Conservation (phyloP, 2,329 filamentous ascomycete genomes). For the Calonectria pauciramosa region DNA sequence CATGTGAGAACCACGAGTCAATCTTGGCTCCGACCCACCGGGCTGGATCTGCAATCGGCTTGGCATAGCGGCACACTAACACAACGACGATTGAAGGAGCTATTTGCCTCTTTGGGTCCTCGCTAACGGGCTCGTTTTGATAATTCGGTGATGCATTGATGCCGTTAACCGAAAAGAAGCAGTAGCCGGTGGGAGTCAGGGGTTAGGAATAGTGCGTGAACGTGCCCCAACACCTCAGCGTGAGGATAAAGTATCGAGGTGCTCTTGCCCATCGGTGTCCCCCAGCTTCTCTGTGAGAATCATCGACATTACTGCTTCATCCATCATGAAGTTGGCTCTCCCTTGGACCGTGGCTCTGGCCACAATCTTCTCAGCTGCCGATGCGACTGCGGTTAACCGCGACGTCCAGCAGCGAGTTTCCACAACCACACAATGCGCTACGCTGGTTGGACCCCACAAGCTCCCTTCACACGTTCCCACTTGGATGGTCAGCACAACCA, state of each 20-base stretch:
- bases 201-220: neutral
- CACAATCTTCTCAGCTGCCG: neutral
- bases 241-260: neutral
- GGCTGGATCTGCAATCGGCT: neutral
- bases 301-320: neutral
- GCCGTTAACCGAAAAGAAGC: neutral
- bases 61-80: neutral
- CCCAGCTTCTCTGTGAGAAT: neutral
- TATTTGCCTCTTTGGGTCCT: neutral
- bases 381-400: neutral
- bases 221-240: neutral
- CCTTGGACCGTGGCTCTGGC: neutral
- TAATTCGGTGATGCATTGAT: neutral
- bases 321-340: neutral
- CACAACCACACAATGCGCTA: neutral
- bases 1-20: neutral
- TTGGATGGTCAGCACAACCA: neutral
- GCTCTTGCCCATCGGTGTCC: neutral
- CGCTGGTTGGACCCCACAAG: neutral
- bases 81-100: neutral
- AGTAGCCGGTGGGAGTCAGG: neutral
- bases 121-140: neutral
- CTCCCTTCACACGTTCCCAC: neutral
- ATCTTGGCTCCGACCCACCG: neutral
- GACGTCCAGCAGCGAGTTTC: neutral